These are phyloP conservation scores for Penicillium sp. DNA, from an alignment of 2,329 filamentous ascomycete genomes.

Conservation along the genomic window DNA sequence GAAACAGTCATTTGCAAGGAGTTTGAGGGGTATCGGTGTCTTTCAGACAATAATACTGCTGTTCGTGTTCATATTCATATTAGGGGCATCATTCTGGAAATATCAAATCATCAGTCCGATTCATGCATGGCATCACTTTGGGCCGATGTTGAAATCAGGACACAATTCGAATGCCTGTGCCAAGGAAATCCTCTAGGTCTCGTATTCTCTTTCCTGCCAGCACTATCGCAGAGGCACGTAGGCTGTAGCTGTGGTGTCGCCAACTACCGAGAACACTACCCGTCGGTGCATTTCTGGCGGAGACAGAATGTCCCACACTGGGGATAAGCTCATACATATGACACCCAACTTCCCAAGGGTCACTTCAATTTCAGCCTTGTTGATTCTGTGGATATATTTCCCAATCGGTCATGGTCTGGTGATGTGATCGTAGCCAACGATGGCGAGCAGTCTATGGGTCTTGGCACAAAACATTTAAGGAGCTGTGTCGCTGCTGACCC, in stretches of 20 bases:
- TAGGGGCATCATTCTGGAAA: constrained; percentile 8
- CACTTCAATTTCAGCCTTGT: constrained; percentile 19
- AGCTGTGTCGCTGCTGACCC: constrained; percentile 11
- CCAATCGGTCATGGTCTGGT: constrained; percentile 22
- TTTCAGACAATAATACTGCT: constrained; percentile 1
- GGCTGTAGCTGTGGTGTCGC: constrained; percentile 4
- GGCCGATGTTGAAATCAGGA: constrained; percentile 19
- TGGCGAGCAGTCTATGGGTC: constrained; percentile 27
- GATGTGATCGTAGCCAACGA: constrained; percentile 33
- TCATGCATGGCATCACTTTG: constrained; percentile 17
- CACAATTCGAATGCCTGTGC: constrained; percentile 11
- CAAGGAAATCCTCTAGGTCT: constrained; percentile 14
- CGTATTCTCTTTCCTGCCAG: constrained; percentile 14
- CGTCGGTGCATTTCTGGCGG: constrained; percentile 19
- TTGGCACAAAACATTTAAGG: constrained; percentile 28
- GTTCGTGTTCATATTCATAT: constrained; percentile 11
- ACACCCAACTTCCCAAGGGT: constrained; percentile 23
- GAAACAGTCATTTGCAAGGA: constrained; percentile 22
- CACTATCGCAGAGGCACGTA: background rate
- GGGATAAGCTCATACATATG: constrained; percentile 11
- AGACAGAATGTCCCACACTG: constrained; percentile 5
- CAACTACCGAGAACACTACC: constrained; percentile 35
- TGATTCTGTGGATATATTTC: constrained; percentile 6
- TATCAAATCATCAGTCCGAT: constrained; percentile 3
- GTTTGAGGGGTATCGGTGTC: constrained; percentile 15